These are phyloP conservation scores for Tolypocladium endophyticum DNA, from an alignment of 2,329 filamentous ascomycete genomes.

Conservation along the genomic window DNA sequence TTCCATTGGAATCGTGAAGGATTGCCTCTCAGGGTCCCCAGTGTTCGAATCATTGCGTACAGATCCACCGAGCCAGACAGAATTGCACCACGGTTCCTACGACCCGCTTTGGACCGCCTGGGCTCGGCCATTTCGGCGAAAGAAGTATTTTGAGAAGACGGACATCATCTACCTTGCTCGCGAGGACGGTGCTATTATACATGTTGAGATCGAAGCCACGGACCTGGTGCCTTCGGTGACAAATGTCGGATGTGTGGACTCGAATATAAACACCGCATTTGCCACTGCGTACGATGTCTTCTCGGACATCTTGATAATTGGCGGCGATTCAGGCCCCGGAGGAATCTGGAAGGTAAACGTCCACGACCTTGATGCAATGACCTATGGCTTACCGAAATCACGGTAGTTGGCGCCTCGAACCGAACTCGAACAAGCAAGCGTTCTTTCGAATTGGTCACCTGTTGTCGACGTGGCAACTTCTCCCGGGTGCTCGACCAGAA, in stretches of 20 bases:
- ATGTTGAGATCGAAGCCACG: slow-evolving; percentile 54
- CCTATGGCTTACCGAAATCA: slow-evolving; percentile 3
- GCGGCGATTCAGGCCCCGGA: slow-evolving; percentile 69
- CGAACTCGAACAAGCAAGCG: slow-evolving; percentile 27
- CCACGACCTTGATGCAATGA: too few relatives aligned
- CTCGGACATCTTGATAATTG: slow-evolving; percentile 69
- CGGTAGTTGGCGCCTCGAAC: slow-evolving; percentile 43
- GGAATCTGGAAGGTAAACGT: slow-evolving; percentile 56
- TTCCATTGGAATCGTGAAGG: slow-evolving; percentile 45
- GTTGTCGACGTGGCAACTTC: slow-evolving; percentile 45
- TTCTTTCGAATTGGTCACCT: slow-evolving; percentile 54
- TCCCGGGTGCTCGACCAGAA: slow-evolving; percentile 21
- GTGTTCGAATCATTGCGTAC: slow-evolving; percentile 35
- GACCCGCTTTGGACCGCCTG: slow-evolving; percentile 70
- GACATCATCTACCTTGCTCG: slow-evolving; percentile 80
- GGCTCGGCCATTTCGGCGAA: slow-evolving; percentile 64
- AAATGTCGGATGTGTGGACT: slow-evolving; percentile 52
- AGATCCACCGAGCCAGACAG: slow-evolving; percentile 26
- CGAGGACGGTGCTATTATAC: slow-evolving; percentile 75
- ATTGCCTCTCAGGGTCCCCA: slow-evolving; percentile 40
- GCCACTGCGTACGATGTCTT: slow-evolving; percentile 59
- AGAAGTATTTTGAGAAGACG: slow-evolving; percentile 47
- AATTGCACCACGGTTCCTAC: slow-evolving; percentile 33
- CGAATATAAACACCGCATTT: slow-evolving; percentile 74
- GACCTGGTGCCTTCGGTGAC: slow-evolving; percentile 44